Base-by-base conservation (phyloP, 2,329 filamentous ascomycete genomes). In the Endoconidiophora polonica region DNA sequence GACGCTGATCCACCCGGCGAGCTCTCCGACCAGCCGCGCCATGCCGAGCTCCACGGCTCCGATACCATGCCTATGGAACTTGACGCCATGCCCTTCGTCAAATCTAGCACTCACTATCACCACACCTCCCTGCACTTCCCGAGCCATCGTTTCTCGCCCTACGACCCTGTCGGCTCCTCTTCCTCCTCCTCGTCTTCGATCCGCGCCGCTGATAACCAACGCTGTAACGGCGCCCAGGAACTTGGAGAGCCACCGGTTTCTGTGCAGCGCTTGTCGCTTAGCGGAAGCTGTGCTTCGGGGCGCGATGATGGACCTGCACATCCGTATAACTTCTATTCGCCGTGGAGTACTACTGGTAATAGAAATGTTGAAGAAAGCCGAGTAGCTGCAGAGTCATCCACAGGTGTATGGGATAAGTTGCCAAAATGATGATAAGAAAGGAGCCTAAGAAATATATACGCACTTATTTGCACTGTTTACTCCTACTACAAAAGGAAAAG, bases 261-360 rank as follows among this genome's bases (percentile, higher is more conserved):
- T 7, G 20, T 29, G 24, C 24, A 14, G 7, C 20, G 39, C 14
- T 41, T 41, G 4, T 41, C 26, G 46, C 40, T 10, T 6, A 7
- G n/a, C 18, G 16, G n/a, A 24, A 20, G 24, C n/a, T 7, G 24
- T 12, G 42, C 4, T 29, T 3, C 10, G 40, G 33, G 20, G 29
- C 22, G 29, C 4, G 44, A 47, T 12, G 44, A 26, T 3, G 22
- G 5, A 7, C 39, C 49, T n/a, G 16, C 23, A n/a, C 50, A 52
- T 37, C 50, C 50, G 5, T 52, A 52, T 41, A 40, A 52, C 23
- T 52, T 52, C 48, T 52, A 48, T 29, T 52, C 50, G 14, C 50
- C 45, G 22, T 52, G 50, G 45, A 44, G n/a, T 16, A 33, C 44
- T 6, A 16, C n/a, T 2, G 12, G 44, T 16, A 3, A 39, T 29